These are phyloP conservation scores for Nigrospora oryzae DNA, from an alignment of 2,329 filamentous ascomycete species.

Conservation along the genomic window DNA sequence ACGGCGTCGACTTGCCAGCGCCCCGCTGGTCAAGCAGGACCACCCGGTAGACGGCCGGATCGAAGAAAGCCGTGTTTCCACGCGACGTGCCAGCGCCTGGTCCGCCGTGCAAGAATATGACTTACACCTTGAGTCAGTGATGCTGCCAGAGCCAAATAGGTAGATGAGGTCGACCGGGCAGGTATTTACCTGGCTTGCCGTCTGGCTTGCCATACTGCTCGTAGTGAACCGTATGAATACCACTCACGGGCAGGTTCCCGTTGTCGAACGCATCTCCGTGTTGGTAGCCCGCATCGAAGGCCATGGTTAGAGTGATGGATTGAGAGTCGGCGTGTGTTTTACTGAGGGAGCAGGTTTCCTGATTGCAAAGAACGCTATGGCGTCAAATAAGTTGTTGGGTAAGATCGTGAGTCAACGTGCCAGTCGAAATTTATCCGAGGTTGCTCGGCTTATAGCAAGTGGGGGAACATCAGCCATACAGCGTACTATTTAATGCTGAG, in stretches of 20 bases:
- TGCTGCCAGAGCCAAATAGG: neutral
- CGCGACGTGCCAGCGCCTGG: conserved; percentile 22
- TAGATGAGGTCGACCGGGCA: neutral
- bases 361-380: no score
- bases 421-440: no score
- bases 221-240: conserved; percentile 25
- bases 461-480: no score
- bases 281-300: conserved; percentile 8
- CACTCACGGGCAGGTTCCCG: conserved; percentile 20
- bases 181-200: conserved; percentile 24
- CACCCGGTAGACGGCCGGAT: conserved; percentile 30
- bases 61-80: conserved; percentile 27
- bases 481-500: no score
- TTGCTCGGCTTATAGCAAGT: no score
- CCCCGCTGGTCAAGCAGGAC: conserved; percentile 36
- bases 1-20: conserved; percentile 29
- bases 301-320: no score
- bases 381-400: no score
- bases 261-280: conserved; percentile 23
- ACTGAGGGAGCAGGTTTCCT: no score
- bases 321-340: no score
- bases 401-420: no score
- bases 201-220: conserved; percentile 26
- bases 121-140: neutral
- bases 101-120: conserved; percentile 26